Evolutionary conservation across 2,329 filamentous ascomycete genomes (phyloP), one percentile per base, ranked within the genome.

Genomic region (Aspergillus glaucus): DNA sequence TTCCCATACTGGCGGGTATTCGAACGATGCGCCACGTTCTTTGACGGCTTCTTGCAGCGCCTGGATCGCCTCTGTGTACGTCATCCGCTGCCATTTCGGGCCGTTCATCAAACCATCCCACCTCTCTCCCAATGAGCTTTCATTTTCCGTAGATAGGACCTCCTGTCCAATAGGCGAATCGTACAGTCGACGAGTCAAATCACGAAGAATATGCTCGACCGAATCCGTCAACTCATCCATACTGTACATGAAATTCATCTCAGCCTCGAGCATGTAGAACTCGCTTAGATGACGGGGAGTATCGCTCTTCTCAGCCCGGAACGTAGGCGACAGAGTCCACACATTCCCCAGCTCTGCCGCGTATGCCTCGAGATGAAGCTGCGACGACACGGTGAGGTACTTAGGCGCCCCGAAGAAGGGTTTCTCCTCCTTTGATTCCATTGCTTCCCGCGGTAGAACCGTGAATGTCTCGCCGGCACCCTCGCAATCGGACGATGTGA

Each of bases 251-350:
- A 95, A 95, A 61, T 83, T 85, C 65, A 91, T 75, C 68, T 98
- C 93, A 14, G 85, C 91, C 70, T 98, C 93, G 2, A 98, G 80
- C 93, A 98, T 97, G 72, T 97, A 97, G 62, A 98, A 97, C 64
- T 98, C 93, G 73, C 89, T 95, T 52, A 98, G 76, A 70, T 98
- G 93, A 24, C 93, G 84, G 5, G 90, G 85, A 0, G 93, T 97
- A 63, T 97, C 91, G 69, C 90, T 96, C 64, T 84, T 85, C 68
- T 96, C 93, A 3, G 93, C 93, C 34, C 93, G 83, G 64, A 98
- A 98, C 0, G 90, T 94, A 2, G 93, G 93, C 4, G 91, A 93
- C 9, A 98, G 73, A 1, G 91, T 87, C 91, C 93, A 98, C 6
- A 97, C 93, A 59, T 87, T 88, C 36, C 88, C 88, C 26, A 96